phyloP scores from a whole-genome alignment of 345 rosid genomes.

The Eucalyptus regnans region DNA sequence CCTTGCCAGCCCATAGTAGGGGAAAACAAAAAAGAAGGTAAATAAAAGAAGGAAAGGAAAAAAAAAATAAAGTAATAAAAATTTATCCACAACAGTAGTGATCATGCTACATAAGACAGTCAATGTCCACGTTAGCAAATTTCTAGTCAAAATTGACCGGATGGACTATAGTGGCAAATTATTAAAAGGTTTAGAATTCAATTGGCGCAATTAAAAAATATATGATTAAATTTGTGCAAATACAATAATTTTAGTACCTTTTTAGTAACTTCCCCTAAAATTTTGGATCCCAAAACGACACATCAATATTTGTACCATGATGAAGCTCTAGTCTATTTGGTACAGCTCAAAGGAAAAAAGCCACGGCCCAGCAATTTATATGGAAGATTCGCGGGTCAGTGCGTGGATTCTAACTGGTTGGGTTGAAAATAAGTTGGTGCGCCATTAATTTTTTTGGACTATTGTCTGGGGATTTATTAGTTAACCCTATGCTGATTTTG shows the following conservation, averaged over 20 bases:
- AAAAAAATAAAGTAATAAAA: no score
- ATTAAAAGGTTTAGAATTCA: fast-evolving
- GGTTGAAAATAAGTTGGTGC: neutral
- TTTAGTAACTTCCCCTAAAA: neutral
- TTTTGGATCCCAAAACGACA: neutral
- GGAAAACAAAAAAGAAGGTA: neutral
- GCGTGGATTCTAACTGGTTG: neutral
- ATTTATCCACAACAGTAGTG: fast-evolving
- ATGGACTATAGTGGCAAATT: fast-evolving
- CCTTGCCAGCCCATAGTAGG: neutral
- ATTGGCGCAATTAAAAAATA: fast-evolving
- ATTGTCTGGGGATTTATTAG: neutral
- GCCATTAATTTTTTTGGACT: neutral
- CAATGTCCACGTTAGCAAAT: fast-evolving
- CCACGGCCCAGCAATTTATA: neutral
- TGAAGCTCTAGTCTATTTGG: neutral
- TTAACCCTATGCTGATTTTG: neutral
- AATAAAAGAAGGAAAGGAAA: no score
- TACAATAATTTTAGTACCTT: no score
- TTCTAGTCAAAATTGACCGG: fast-evolving
- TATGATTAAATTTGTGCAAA: no score
- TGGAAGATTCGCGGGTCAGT: neutral
- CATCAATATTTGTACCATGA: neutral
- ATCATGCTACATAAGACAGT: fast-evolving
- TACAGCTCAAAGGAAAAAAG: neutral